Evolutionary conservation across 2,329 filamentous ascomycete species (phyloP).

Genomic region (Clarireedia homoeocarpa): DNA sequence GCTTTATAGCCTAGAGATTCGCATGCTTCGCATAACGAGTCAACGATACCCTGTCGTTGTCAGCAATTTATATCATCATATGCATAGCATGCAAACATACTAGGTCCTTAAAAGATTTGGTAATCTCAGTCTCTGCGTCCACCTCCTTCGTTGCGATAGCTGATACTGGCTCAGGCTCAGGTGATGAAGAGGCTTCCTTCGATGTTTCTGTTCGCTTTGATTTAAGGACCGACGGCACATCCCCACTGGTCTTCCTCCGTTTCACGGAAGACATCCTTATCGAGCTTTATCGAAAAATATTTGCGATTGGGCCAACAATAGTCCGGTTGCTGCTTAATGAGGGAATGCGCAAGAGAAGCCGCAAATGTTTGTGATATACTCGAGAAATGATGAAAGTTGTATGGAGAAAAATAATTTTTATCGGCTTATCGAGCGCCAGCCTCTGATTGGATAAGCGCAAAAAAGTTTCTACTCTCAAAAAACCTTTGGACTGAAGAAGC

Average conservation of each 20-base stretch:
- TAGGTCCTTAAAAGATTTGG: constrained; percentile 43
- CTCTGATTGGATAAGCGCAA: constrained; percentile 23
- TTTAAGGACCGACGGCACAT: constrained; percentile 14
- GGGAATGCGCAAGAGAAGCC: no score
- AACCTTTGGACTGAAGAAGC: constrained; percentile 2
- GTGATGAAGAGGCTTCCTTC: constrained; percentile 5
- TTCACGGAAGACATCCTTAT: constrained; percentile 27
- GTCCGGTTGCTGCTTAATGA: no score
- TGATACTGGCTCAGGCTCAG: constrained; percentile 1
- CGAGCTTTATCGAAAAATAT: no score
- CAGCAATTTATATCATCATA: background rate
- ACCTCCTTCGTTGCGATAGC: constrained; percentile 6
- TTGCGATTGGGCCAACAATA: no score
- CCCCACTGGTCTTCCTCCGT: constrained; percentile 26
- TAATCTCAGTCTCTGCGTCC: constrained; percentile 17
- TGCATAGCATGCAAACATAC: constrained; percentile 18
- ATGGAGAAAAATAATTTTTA: constrained; percentile 23
- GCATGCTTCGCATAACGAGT: constrained; percentile 85
- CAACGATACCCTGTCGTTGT: constrained; percentile 60
- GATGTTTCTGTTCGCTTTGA: constrained; percentile 16
- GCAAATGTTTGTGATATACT: no score
- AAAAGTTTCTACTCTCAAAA: constrained; percentile 12
- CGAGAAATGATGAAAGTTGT: no score
- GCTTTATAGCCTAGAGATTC: constrained; percentile 70
- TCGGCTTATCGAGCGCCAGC: constrained; percentile 26